Base-by-base conservation (phyloP, 768 basidiomycete species). In the Kwoniella dendrophila region DNA sequence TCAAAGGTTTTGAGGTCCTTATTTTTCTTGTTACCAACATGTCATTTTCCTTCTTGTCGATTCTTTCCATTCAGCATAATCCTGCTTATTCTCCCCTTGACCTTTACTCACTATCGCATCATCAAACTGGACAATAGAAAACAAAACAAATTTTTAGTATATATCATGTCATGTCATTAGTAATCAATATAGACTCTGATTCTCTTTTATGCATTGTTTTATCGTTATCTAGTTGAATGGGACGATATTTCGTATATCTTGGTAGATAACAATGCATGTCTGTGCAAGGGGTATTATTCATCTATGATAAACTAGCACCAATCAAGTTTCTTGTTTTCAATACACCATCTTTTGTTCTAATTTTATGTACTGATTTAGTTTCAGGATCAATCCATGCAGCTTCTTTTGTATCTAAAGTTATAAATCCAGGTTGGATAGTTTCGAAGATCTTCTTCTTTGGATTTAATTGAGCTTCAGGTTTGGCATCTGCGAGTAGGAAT, bases 391-490 rank as follows among this genome's bases (percentile, higher is more conserved):
- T 81, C 95, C 96, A 98, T 7, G 91, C 93, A 26, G 94, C 95
- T 70, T 94, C 92, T 66, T 81, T 85, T 16, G 85, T 85, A 56
- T 93, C 89, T 4, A 98, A 83, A 5, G 96, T 98, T 36, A 84
- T 92, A 77, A 99, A 96, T 20, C 88, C 91, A 52, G 93, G 92
- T 76, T 96, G 96, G 51, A 99, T 86, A 0, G 93, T 88, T 81
- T 99, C 96, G 72, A 97, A 99, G 32, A 98, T 90, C 82, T 98
- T 99, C 83, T 96, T 98, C 82, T 98, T 99, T 12, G 96, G 96
- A 80, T 97, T 97, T 59, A 99, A 83, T 72, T 94, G 92, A 6
- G 88, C 73, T 24, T 95, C 81, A 0, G 93, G 89, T 4, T 58
- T 70, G 32, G 72, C 75, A 53, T 75, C 80, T 80, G 84, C 0